Evolutionary conservation across 768 basidiomycete species (phyloP).

Genomic region (Pisolithus orientalis): DNA sequence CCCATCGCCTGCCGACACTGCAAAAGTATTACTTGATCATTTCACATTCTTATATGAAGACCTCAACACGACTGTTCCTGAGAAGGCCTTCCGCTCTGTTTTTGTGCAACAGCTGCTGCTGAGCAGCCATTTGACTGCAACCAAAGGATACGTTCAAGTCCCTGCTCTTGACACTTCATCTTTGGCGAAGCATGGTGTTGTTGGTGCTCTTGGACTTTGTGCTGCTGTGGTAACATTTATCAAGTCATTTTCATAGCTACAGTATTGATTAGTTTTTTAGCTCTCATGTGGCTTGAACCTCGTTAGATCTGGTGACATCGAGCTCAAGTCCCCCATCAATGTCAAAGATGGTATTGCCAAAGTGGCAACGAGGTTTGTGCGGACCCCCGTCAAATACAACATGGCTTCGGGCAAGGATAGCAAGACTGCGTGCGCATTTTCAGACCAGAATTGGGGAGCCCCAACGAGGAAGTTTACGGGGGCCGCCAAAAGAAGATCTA

Average conservation of each 20-base stretch:
- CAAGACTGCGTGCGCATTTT: conserved; percentile 1
- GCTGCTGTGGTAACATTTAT: not conserved
- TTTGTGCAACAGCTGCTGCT: not conserved
- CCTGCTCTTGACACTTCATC: not conserved
- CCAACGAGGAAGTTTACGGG: not conserved
- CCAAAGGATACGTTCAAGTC: not conserved
- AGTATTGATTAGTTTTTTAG: not conserved
- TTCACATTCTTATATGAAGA: not conserved
- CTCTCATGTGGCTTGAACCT: not conserved
- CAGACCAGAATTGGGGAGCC: conserved; percentile 2
- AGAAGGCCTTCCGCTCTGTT: not conserved
- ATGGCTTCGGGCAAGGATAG: conserved; percentile 5
- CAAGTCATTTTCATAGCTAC: not conserved
- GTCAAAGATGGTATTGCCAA: not conserved
- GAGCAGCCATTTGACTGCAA: not conserved
- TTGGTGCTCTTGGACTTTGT: not conserved
- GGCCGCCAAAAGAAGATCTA: not conserved
- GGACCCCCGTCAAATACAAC: not conserved
- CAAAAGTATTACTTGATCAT: not conserved
- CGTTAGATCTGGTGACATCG: not conserved
- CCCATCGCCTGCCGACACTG: not conserved
- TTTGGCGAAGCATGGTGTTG: not conserved
- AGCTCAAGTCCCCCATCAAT: not conserved
- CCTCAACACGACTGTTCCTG: not conserved
- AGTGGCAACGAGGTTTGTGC: not conserved